Base-by-base conservation (phyloP, 345 rosid genomes). In the Lagerstroemia speciosa region DNA sequence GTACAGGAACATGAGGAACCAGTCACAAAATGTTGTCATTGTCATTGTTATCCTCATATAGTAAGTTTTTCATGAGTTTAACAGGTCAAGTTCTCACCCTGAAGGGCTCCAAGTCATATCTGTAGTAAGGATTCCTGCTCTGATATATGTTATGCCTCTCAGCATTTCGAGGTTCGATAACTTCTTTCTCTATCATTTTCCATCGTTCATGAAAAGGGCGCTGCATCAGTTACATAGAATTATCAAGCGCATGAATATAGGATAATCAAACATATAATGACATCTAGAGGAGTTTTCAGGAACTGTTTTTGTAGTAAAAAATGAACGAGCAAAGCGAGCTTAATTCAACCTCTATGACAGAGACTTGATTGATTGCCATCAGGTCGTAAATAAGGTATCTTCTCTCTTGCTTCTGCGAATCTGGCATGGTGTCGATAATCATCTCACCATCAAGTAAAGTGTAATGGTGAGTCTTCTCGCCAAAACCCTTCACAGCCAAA, bases 391-490 rank as follows among this genome's bases (percentile, higher is more conserved):
- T 91, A 37, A 94, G 90, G 75, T 94, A 94, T 86, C 99, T 87
- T 78, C 99, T 91, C 83, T 91, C 99, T 81, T 89, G 95, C 86
- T 85, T 88, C 70, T 71, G 87, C 16, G 93, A 83, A 73, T 91
- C 99, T 22, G 99, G 97, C 81, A 94, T 8, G 62, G 89, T 89
- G 78, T 94, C 99, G 40, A 94, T 94, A 68, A 94, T 71, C 99
- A 94, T 94, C 83, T 94, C 99, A 67, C 97, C 99, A 77, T 94
- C 99, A 70, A 94, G 97, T 78, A 94, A 77, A 8, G 93, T 91
- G 71, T 29, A 89, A 83, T 89, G 93, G 82, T 94, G 99, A 37
- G 85, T 88, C 83, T 72, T 86, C 62, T 90, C 97, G 65, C 85
- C 82, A 75, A 82, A 26, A 83, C 82, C 93, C 98, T 91, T 76